phyloP scores from a whole-genome alignment of 495 filamentous ascomycete genomes.

The Platismatia glauca region DNA sequence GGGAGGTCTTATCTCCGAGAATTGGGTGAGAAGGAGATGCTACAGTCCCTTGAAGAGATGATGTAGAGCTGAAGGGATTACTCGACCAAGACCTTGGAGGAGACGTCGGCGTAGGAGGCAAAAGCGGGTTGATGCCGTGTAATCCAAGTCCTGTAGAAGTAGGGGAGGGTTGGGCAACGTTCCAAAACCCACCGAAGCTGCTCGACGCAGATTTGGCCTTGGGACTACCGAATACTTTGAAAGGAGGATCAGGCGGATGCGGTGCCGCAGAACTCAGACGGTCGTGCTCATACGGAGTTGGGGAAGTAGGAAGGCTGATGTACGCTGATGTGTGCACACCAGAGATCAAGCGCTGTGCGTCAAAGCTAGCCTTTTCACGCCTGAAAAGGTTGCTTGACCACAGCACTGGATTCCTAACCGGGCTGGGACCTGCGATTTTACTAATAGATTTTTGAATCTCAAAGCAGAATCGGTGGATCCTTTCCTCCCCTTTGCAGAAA shows the following conservation, averaged over 20 bases:
- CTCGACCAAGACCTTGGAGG: slow-evolving; percentile 9
- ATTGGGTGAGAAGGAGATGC: background rate
- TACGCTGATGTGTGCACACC: background rate
- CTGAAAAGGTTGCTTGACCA: slow-evolving; percentile 88
- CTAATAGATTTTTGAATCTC: slow-evolving; percentile 82
- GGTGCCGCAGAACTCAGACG: background rate
- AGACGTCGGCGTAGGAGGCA: slow-evolving; percentile 16
- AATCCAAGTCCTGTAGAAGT: background rate
- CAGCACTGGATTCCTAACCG: slow-evolving; percentile 78
- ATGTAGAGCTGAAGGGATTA: slow-evolving; percentile 7
- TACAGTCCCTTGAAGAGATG: slow-evolving; percentile 3
- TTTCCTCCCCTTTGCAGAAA: slow-evolving; percentile 90
- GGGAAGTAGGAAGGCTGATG: background rate
- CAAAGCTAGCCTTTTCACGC: slow-evolving; percentile 66
- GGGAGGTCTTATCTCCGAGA: slow-evolving; percentile 3
- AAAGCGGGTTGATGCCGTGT: background rate
- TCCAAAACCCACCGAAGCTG: slow-evolving; percentile 12
- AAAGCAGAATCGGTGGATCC: slow-evolving; percentile 88
- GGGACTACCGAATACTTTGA: background rate
- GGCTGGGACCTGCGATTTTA: slow-evolving; percentile 77
- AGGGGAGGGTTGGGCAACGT: slow-evolving; percentile 4
- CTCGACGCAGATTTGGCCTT: slow-evolving; percentile 4
- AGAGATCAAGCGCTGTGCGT: slow-evolving; percentile 44
- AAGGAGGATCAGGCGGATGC: slow-evolving; percentile 1
- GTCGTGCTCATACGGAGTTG: background rate